Evolutionary conservation across 2,329 filamentous ascomycete species (phyloP), one percentile per base, ranked within the genome.

Genomic region (Penicillium sp.): DNA sequence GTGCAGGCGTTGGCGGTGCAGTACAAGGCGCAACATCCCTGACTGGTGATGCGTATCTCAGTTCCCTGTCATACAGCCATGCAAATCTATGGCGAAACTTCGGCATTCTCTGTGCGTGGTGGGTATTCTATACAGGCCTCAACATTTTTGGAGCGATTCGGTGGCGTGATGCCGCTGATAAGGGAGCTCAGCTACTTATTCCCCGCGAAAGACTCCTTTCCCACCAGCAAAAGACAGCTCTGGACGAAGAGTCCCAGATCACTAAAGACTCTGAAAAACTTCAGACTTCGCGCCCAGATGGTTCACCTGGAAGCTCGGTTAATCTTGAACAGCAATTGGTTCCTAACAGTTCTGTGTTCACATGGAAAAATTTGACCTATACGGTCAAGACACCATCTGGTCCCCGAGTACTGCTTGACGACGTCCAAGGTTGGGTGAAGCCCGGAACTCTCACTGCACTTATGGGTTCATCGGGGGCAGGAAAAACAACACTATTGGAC

Each of bases 41-140:
- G 2, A 78, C 72, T 6, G 86, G 86, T 0, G 83, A 86, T 18
- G 69, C 81, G 5, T 88, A 88, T 51, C 71, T 88, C 0, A 63
- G 61, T 0, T 81, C 79, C 2, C 71, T 89, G 0, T 82, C 81
- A 0, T 87, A 84, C 67, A 75, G 72, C 18, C 72, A 81, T 48
- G 62, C 62, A 0, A 78, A 85, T 37, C 54, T 86, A 1, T 86
- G 84, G 84, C 72, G 83, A 8, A 86, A 87, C 65, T 81, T 86
- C 53, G 84, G 83, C 8, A 85, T 86, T 48, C 62, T 87, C 36
- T 86, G 83, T 78, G 84, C 79, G 0, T 88, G 79, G 79, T 88
- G 85, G 83, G 77, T 70, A 6, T 67, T 88, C 0, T 88, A 82
- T 55, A 81, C 84, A 14, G 77, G 53, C 2, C 63, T 87, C 4